These are phyloP conservation scores for Parietichytrium sp. DNA, from an alignment of 108 stramenopile genomes.

Conservation along the genomic window DNA sequence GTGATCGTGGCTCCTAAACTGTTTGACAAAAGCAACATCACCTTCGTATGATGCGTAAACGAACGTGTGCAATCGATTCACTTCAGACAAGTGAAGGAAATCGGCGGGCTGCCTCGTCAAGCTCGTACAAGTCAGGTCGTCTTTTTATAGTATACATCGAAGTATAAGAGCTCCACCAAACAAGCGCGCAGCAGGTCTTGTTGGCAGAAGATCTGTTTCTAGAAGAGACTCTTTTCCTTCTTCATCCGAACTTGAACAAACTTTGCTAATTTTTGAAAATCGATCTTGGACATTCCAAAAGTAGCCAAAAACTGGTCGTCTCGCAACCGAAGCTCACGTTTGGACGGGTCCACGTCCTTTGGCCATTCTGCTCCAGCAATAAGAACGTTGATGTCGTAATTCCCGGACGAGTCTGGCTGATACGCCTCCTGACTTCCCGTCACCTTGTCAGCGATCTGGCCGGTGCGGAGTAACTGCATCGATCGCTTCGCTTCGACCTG, in stretches of 20 bases:
- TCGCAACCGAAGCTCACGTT: background rate
- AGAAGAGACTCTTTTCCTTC: background rate
- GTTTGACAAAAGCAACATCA: too few species aligned
- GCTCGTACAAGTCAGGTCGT: too few species aligned
- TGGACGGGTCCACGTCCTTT: background rate
- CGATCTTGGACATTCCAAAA: background rate
- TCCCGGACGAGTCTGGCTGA: background rate
- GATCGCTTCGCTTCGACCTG: background rate
- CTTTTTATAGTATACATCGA: too few species aligned
- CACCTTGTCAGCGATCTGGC: background rate
- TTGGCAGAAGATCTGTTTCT: too few species aligned
- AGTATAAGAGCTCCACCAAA: too few species aligned
- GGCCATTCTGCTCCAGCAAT: background rate
- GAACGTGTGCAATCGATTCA: too few species aligned
- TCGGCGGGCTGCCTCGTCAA: too few species aligned
- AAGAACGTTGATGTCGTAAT: background rate
- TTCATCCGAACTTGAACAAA: conserved; percentile 12
- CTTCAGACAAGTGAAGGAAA: too few species aligned
- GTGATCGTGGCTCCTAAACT: too few species aligned
- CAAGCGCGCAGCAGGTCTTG: too few species aligned
- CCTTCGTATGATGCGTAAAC: too few species aligned
- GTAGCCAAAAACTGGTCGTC: background rate
- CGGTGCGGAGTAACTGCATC: background rate
- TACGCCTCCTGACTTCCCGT: background rate
- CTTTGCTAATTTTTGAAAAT: background rate